Percentiles rank a stretch among this genome's conserved stretches.
Conservation (phyloP, 306 rosid genomes). For the Vigna angularis region DNA sequence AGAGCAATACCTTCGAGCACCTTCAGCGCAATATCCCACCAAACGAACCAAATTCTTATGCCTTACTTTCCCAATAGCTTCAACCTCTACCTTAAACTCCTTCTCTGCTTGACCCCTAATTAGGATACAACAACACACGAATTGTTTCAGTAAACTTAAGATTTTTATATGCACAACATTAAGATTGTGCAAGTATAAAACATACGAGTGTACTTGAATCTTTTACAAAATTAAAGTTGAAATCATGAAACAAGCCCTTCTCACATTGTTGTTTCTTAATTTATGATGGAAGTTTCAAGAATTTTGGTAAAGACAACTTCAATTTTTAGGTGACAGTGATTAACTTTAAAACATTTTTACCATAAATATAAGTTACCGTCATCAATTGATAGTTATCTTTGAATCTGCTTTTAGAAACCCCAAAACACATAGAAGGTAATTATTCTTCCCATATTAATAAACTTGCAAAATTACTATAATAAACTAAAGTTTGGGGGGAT, state of each 20-base stretch:
- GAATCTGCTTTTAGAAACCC: conserved; percentile 34
- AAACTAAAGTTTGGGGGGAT: conserved; percentile 11
- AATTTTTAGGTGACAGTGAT: background rate
- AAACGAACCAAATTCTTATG: conserved; percentile 96
- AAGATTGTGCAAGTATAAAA: too few relatives aligned
- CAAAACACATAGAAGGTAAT: background rate
- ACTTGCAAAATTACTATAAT: too few relatives aligned
- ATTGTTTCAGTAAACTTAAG: background rate
- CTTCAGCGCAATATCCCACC: conserved; percentile 94
- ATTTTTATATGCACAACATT: too few relatives aligned
- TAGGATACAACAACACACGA: conserved; percentile 28
- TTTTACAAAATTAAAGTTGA: too few relatives aligned
- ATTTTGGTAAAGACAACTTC: background rate
- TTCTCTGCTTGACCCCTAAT: conserved; percentile 95
- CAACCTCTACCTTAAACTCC: conserved; percentile 98
- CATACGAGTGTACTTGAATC: background rate
- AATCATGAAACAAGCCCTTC: background rate
- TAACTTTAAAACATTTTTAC: background rate
- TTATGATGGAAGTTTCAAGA: background rate
- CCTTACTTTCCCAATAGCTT: conserved; percentile 97
- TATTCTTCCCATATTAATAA: too few relatives aligned
- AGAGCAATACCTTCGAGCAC: conserved; percentile 74
- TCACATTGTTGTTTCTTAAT: background rate
- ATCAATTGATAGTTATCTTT: background rate
- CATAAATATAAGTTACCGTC: background rate